Evolutionary conservation across 2,329 filamentous ascomycete species (phyloP), one percentile per base, ranked within the genome.

Genomic region (Waltergamsia citrina): DNA sequence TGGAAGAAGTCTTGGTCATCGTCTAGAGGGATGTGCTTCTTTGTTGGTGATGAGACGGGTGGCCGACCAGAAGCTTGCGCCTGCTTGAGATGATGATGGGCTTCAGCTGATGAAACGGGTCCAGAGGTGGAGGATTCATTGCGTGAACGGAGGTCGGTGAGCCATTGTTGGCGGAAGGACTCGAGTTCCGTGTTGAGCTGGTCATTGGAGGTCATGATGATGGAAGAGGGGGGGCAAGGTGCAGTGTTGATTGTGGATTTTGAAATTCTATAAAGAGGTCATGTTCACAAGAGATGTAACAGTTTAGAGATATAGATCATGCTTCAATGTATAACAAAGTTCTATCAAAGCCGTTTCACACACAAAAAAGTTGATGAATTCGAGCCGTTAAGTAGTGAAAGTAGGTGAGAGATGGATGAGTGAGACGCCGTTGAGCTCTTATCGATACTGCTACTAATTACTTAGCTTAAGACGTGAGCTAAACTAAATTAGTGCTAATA

Each of bases 91-190:
- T 20, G 23, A n/a, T 23, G 16, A 14, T 8, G 9, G 29, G 6
- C 30, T n/a, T n/a, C 21, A 18, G 10, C 8, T 21, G 16, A 12
- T 6, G 29, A 21, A 25, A 14, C 16, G 14, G 20, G 20, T 16
- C 5, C 15, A n/a, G n/a, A 14, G 11, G 6, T 11, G 4, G 36
- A 11, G 11, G 19, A 25, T 7, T 19, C 20, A 20, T 34, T 56
- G 50, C 40, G 51, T 26, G 59, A 56, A 32, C 65, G 51, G 6
- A 94, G 82, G 53, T 95, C 88, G 45, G 85, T 81, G 38, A 77
- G 76, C 88, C 88, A 95, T 67, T 86, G 72, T 50, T 76, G 73
- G 43, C 90, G 80, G 60, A 95, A 95, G 29, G 74, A 79, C 57
- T 94, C 85, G 39, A 95, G 74, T 56, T 94, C 87, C 33, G 79